Evolutionary conservation across 83 land plant genomes (phyloP).

Genomic region (Larix sibirica): DNA sequence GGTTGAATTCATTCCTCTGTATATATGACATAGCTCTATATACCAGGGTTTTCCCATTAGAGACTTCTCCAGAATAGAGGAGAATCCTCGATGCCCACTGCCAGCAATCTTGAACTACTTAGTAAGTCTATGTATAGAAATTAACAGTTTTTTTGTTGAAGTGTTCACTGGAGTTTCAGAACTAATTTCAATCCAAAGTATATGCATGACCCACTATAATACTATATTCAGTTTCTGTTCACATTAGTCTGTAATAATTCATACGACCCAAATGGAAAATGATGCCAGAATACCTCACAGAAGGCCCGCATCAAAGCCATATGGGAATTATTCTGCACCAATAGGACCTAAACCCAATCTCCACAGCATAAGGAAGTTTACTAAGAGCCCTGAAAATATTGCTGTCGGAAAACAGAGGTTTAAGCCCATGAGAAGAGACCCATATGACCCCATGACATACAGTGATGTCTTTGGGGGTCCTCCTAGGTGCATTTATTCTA

Average conservation of each 20-base stretch:
- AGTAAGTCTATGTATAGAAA: not conserved
- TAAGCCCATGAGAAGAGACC: slow-evolving; percentile 11
- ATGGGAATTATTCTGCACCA: not conserved
- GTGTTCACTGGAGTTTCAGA: not conserved
- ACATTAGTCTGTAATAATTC: not conserved
- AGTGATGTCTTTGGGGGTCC: slow-evolving; percentile 16
- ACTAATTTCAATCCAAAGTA: not conserved
- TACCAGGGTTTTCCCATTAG: not conserved
- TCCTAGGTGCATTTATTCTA: slow-evolving; percentile 8
- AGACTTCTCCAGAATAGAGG: not conserved
- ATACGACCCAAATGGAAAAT: slow-evolving; percentile 1
- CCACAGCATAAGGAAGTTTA: not conserved
- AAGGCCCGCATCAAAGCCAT: not conserved
- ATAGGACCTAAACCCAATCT: not conserved
- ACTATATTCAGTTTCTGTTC: too few relatives aligned
- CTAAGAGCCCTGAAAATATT: not conserved
- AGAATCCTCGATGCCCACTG: not conserved
- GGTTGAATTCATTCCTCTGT: not conserved
- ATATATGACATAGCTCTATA: not conserved
- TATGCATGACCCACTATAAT: not conserved
- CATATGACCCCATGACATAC: not conserved
- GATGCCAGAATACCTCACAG: not conserved
- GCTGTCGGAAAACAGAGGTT: not conserved
- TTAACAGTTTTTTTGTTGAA: not conserved
- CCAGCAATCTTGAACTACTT: not conserved